Conservation (phyloP, 768 basidiomycete genomes). For the Kwoniella europaea region DNA sequence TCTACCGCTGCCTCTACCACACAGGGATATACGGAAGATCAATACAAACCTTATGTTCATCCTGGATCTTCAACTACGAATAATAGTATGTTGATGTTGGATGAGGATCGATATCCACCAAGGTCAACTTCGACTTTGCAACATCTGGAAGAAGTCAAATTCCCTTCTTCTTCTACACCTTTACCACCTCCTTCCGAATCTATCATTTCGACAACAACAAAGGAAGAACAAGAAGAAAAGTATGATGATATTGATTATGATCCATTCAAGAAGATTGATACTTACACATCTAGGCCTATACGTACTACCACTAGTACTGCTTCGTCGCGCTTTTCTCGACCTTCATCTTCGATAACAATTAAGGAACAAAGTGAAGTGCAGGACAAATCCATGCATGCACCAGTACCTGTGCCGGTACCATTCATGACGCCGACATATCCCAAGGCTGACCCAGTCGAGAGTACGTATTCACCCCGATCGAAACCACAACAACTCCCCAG, state of each 20-base stretch:
- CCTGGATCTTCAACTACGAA: neutral
- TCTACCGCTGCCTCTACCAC: neutral
- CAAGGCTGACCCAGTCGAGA: neutral
- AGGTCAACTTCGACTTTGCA: slow-evolving; percentile 8
- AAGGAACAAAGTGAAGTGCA: neutral
- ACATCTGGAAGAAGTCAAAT: slow-evolving; percentile 9
- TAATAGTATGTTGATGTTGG: slow-evolving; percentile 5
- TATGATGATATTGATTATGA: slow-evolving; percentile 4
- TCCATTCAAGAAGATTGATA: slow-evolving; percentile 7
- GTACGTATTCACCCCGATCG: slow-evolving; percentile 1
- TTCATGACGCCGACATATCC: slow-evolving; percentile 7
- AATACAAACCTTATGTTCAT: slow-evolving; percentile 1
- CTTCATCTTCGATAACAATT: neutral
- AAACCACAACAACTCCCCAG: neutral
- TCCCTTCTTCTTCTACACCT: neutral
- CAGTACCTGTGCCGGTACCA: neutral
- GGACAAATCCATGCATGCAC: neutral
- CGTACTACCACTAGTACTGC: too few species aligned
- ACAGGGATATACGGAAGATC: slow-evolving; percentile 11
- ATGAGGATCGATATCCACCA: neutral
- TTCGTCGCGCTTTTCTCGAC: too few species aligned
- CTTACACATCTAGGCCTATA: neutral
- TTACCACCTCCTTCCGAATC: neutral
- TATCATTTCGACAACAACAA: neutral
- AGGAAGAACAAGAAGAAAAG: slow-evolving; percentile 1